Evolutionary conservation across 2,329 filamentous ascomycete genomes (phyloP).

Genomic region (Elsinoe arachidis): DNA sequence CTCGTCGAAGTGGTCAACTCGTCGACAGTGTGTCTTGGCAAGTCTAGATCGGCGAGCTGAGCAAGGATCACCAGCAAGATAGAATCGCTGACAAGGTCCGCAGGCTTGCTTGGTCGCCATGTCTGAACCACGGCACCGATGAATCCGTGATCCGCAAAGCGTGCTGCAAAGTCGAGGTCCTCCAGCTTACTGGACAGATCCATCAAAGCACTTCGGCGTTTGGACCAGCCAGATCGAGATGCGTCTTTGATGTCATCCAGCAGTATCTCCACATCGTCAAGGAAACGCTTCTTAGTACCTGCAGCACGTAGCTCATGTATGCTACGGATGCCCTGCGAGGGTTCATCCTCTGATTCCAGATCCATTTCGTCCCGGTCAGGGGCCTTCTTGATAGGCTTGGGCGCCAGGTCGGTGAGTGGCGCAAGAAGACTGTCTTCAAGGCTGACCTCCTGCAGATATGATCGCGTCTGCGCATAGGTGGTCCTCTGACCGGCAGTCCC

Average conservation of each 20-base stretch:
- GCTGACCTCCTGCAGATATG: conserved; percentile 47
- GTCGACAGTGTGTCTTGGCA: conserved; percentile 37
- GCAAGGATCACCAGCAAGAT: conserved; percentile 55
- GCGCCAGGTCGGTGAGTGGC: conserved; percentile 23
- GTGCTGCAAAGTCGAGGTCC: conserved; percentile 54
- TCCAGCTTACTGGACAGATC: conserved; percentile 47
- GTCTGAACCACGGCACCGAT: conserved; percentile 60
- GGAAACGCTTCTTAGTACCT: conserved; percentile 49
- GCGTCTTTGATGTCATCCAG: conserved; percentile 51
- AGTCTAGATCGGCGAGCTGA: conserved; percentile 43
- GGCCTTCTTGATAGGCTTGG: conserved; percentile 19
- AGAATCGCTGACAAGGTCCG: conserved; percentile 46
- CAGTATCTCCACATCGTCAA: conserved; percentile 46
- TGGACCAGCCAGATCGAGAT: conserved; percentile 34
- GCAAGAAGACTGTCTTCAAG: conserved; percentile 30
- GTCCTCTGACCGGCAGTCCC: conserved; percentile 34
- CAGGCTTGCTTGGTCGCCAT: conserved; percentile 35
- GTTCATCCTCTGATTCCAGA: conserved; percentile 39
- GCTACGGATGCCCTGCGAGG: conserved; percentile 41
- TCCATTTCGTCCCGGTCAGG: conserved; percentile 27
- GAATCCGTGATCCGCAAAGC: conserved; percentile 66
- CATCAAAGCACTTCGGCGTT: conserved; percentile 45
- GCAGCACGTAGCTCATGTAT: conserved; percentile 54
- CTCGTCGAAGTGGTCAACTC: conserved; percentile 30
- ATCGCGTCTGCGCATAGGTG: conserved; percentile 53